Conservation (phyloP, 2,329 filamentous ascomycete species). For the Incumbomyces lentus region DNA sequence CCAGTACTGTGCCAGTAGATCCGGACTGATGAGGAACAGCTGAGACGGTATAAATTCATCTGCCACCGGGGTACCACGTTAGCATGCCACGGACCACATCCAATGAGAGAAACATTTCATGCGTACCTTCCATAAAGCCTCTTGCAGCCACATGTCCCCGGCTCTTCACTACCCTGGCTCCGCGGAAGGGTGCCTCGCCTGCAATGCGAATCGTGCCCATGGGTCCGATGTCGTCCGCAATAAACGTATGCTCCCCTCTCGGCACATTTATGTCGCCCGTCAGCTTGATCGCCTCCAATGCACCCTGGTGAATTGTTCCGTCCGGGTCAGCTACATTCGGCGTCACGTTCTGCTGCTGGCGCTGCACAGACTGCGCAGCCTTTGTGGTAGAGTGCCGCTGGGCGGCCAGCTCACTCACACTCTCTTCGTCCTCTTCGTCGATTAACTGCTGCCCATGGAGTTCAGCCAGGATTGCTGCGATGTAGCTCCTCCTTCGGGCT, state of each 20-base stretch:
- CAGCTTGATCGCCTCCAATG: conserved; percentile 75
- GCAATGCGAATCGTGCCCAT: conserved; percentile 54
- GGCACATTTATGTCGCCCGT: conserved; percentile 88
- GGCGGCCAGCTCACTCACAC: background rate
- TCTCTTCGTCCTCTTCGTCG: conserved; percentile 34
- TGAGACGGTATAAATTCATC: conserved; percentile 66
- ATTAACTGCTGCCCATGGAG: conserved; percentile 17
- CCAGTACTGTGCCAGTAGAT: conserved; percentile 77
- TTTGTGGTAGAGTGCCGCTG: background rate
- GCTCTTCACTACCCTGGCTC: conserved; percentile 62
- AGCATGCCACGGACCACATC: background rate
- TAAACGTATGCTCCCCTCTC: conserved; percentile 72
- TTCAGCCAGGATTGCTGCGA: conserved; percentile 1
- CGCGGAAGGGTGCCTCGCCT: conserved; percentile 59
- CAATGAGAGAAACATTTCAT: no score
- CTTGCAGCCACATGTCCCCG: conserved; percentile 66
- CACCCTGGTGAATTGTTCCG: conserved; percentile 49
- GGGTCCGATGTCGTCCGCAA: conserved; percentile 64
- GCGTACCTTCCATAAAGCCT: conserved; percentile 62
- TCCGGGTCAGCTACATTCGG: conserved; percentile 2
- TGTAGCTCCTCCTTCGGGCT: conserved; percentile 1
- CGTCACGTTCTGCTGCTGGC: background rate
- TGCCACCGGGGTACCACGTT: conserved; percentile 30
- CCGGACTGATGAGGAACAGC: conserved; percentile 66
- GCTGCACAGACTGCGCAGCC: background rate